A percentile compares a stretch with the other conserved stretches of the same genome.
Evolutionary conservation across 208 protist genomes (phyloP).

Genomic region (Leishmania arabica): DNA sequence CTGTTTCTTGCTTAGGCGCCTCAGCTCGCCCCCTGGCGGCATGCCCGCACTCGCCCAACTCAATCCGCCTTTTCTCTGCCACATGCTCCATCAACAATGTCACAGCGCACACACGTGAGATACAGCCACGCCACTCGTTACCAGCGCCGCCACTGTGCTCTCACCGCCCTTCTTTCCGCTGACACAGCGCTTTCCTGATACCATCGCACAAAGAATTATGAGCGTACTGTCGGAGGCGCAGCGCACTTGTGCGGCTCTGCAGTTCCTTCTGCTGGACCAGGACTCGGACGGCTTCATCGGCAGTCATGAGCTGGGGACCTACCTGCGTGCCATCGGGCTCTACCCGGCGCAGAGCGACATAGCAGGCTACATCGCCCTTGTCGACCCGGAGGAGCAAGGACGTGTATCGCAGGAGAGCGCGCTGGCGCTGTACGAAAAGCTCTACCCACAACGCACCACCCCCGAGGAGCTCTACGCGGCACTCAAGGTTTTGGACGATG

Average conservation of each 20-base stretch:
- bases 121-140: neutral
- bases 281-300: slow-evolving; percentile 98
- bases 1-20: neutral
- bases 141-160: neutral
- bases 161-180: neutral
- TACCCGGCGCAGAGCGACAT: slow-evolving; percentile 97
- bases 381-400: slow-evolving; percentile 95
- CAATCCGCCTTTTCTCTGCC: neutral
- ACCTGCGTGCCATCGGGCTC: slow-evolving; percentile 98
- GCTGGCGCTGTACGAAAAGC: slow-evolving; percentile 63
- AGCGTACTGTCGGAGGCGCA: slow-evolving; percentile 95
- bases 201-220: neutral
- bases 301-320: slow-evolving; percentile 97
- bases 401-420: slow-evolving; percentile 93
- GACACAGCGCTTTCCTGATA: no score
- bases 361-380: slow-evolving; percentile 94
- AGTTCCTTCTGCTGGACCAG: slow-evolving; percentile 98
- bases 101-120: neutral
- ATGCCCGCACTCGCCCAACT: neutral
- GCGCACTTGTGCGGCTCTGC: slow-evolving; percentile 98
- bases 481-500: slow-evolving; percentile 94
- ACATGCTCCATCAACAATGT: neutral
- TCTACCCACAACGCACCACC: slow-evolving; percentile 55
- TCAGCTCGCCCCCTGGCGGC: neutral
- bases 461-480: slow-evolving; percentile 91